phyloP scores from a whole-genome alignment of 2,329 filamentous ascomycete genomes.

The Penicillium rolfsii region DNA sequence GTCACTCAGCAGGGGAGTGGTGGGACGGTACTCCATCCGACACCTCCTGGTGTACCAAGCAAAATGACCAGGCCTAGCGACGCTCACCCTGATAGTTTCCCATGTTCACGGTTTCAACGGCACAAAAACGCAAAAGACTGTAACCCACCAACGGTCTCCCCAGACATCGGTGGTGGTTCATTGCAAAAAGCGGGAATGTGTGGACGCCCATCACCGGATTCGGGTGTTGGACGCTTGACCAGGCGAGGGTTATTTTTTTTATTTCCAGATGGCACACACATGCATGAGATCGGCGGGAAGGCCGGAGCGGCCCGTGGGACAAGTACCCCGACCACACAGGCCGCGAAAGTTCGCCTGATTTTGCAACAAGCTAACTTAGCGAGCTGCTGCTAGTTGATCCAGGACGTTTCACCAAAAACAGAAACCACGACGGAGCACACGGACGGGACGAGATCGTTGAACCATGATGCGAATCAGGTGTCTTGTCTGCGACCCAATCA shows the following conservation, averaged over 20 bases:
- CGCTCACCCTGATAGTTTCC: background rate
- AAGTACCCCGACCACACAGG: constrained; percentile 28
- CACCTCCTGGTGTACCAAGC: background rate
- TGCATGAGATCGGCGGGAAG: constrained; percentile 37
- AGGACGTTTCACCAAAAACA: background rate
- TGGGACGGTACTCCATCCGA: no score
- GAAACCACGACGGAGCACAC: background rate
- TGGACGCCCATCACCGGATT: background rate
- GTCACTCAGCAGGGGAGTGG: background rate
- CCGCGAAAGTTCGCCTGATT: constrained; percentile 20
- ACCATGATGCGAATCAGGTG: constrained; percentile 9
- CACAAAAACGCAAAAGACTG: background rate
- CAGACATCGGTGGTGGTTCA: constrained; percentile 1
- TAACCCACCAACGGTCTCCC: background rate
- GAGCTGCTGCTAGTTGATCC: background rate
- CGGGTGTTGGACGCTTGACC: constrained; percentile 2
- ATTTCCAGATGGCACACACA: constrained; percentile 28
- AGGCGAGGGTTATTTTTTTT: constrained; percentile 1
- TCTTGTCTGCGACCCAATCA: constrained; percentile 9
- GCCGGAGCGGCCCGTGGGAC: constrained; percentile 35
- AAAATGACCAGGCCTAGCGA: background rate
- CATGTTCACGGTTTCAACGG: background rate
- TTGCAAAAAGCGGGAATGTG: background rate
- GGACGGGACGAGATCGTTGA: background rate
- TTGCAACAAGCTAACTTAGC: background rate